Percentiles rank a stretch among this genome's conserved stretches.
Evolutionary conservation across 495 filamentous ascomycete species (phyloP).

Genomic region (Aeminium ludgeri): DNA sequence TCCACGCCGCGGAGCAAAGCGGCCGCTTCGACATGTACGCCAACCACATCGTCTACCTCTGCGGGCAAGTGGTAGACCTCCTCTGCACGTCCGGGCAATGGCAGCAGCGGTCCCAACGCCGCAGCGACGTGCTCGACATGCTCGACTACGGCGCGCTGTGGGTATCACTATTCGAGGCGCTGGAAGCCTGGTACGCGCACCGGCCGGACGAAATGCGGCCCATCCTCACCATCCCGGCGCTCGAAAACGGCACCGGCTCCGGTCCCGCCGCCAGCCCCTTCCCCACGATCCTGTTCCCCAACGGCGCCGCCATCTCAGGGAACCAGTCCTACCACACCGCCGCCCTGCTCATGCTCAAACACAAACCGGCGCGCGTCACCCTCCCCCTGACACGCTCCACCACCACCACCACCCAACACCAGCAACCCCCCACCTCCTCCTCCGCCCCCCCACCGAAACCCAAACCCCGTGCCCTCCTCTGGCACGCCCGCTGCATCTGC

Average conservation of each 20-base stretch:
- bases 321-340: constrained; percentile 15
- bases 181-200: constrained; percentile 12
- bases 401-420: too few relatives aligned
- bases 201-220: constrained; percentile 11
- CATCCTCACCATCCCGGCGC: constrained; percentile 1
- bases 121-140: constrained; percentile 4
- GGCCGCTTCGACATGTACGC: constrained; percentile 8
- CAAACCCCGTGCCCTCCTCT: constrained; percentile 14
- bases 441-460: too few relatives aligned
- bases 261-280: too few relatives aligned
- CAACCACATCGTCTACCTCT: constrained; percentile 9
- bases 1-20: constrained; percentile 2
- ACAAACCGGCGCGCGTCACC: constrained; percentile 3
- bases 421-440: too few relatives aligned
- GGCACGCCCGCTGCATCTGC: constrained; percentile 15
- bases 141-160: constrained; percentile 6
- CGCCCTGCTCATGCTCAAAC: constrained; percentile 14
- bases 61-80: constrained; percentile 7
- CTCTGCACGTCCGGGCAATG: constrained; percentile 4
- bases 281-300: constrained; percentile 8
- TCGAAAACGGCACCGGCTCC: background rate
- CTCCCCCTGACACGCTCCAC: too few relatives aligned
- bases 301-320: constrained; percentile 7
- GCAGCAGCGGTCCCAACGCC: constrained; percentile 1
- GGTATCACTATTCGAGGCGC: constrained; percentile 9